Conservation (phyloP, 2,329 filamentous ascomycete species). For the Blastomyces parvus region DNA sequence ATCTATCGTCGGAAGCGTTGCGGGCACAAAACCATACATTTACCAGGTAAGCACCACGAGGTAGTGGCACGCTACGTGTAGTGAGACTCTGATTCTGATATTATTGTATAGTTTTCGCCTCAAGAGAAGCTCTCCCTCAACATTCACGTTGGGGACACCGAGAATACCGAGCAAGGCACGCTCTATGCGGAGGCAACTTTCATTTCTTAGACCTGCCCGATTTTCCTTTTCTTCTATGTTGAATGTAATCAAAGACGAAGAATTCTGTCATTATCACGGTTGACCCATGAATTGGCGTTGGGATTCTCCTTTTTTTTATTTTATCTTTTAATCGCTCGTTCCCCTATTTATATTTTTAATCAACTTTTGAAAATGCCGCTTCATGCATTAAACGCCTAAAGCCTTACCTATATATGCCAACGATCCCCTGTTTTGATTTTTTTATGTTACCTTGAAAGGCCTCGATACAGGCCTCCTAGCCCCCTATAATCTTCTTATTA, state of each 20-base stretch:
- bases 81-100: conserved; percentile 18
- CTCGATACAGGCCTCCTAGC: background rate
- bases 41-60: conserved; percentile 60
- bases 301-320: conserved; percentile 7
- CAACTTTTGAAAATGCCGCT: background rate
- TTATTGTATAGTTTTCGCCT: conserved; percentile 54
- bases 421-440: background rate
- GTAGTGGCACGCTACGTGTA: background rate
- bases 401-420: background rate
- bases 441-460: background rate
- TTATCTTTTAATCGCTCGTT: background rate
- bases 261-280: conserved; percentile 19
- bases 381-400: conserved; percentile 3
- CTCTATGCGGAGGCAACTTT: conserved; percentile 93
- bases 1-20: conserved; percentile 76
- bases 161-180: conserved; percentile 65
- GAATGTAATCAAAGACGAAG: conserved; percentile 19
- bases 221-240: background rate
- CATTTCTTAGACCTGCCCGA: conserved; percentile 51
- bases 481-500: background rate
- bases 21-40: conserved; percentile 92
- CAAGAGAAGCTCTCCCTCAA: conserved; percentile 60
- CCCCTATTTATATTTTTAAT: background rate
- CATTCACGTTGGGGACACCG: conserved; percentile 73
- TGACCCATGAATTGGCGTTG: conserved; percentile 19